Evolutionary conservation across 2,329 filamentous ascomycete species (phyloP), one percentile per base, ranked within the genome.

Genomic region (Davidsoniella virescens): DNA sequence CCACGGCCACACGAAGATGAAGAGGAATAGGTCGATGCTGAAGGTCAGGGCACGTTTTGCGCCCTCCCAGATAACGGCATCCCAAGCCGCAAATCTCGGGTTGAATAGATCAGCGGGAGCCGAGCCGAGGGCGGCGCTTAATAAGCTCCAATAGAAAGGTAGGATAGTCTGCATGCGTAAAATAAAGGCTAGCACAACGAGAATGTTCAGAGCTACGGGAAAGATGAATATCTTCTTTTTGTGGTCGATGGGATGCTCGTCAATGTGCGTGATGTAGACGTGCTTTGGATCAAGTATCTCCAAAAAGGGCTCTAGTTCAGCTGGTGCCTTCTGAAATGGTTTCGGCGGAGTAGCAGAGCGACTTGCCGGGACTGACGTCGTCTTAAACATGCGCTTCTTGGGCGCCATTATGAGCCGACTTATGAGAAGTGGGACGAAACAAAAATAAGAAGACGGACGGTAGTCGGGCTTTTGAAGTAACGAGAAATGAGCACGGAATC

Each of bases 201-300:
- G 65, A 33, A 82, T 52, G 64, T 95, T 95, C 65, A 94, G 78
- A 16, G 79, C 63, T 16, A 87, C 71, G 14, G 88, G 87, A 1
- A 94, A 79, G 44, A 78, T 59, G 65, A 94, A 95, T 59, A 93
- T 82, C 59, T 85, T 83, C 62, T 76, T 76, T 67, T 95, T 95
- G 66, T 88, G 78, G 25, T 72, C 70, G 17, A 66, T 64, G 0
- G 80, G 78, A 54, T 82, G 79, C 54, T 66, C 67, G 70, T 95
- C 88, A 64, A 94, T 70, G 68, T 94, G 87, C 26, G 82, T 73
- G 59, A 95, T 75, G 72, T 95, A 94, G 61, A 94, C 73, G 63
- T 85, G 78, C 51, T 74, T 67, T 51, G 74, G 70, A 52, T 78
- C 73, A 53, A 94, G 78, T 41, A 70, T 73, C 36, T 73, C 67